Evolutionary conservation across 139 green algal species (phyloP).

Genomic region (Chlamydomonas eustigma): DNA sequence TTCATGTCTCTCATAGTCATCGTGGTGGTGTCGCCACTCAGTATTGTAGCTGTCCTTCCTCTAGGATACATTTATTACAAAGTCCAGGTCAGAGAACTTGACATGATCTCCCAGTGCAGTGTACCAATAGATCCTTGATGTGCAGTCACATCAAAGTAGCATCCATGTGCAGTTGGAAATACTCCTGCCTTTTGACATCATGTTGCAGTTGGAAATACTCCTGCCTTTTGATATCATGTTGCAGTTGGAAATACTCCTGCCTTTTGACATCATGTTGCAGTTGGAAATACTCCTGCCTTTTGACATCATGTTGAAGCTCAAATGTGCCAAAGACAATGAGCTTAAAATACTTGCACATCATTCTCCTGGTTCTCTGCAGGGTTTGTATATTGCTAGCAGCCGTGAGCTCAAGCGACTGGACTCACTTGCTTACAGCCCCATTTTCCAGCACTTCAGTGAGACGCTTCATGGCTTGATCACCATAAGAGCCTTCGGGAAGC

Average conservation of each 20-base stretch:
- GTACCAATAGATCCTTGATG: no score
- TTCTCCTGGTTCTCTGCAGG: no score
- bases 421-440: conserved; percentile 71
- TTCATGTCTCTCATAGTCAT: conserved; percentile 62
- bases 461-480: conserved; percentile 66
- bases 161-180: no score
- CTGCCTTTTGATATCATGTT: no score
- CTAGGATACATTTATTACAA: conserved; percentile 59
- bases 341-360: no score
- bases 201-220: no score
- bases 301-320: no score
- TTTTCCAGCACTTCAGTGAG: conserved; percentile 76
- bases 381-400: conserved; percentile 64
- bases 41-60: conserved; percentile 53
- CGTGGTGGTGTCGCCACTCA: conserved; percentile 49
- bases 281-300: not conserved
- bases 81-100: conserved; percentile 33
- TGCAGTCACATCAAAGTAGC: no score
- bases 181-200: no score
- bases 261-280: not conserved
- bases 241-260: no score
- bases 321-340: no score
- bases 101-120: no score
- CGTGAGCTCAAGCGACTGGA: conserved; percentile 88
- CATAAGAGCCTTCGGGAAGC: conserved; percentile 75